phyloP scores from a whole-genome alignment of 768 basidiomycete genomes.

The Lentinula edodes region DNA sequence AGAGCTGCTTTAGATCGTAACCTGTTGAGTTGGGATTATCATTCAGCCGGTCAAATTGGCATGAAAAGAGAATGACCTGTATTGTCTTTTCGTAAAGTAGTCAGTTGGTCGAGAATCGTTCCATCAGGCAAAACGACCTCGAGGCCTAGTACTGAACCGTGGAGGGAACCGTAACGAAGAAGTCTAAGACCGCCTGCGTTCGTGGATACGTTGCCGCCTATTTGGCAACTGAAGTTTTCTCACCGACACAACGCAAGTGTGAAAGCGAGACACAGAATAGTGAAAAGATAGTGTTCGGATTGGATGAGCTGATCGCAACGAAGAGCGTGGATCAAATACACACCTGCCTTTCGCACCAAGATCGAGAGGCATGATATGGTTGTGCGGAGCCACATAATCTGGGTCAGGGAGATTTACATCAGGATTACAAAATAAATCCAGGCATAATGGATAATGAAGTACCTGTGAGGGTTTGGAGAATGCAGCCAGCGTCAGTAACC shows the following conservation, averaged over 20 bases:
- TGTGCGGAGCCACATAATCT: conserved; percentile 77
- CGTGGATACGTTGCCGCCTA: conserved; percentile 95
- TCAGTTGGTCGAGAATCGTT: conserved; percentile 81
- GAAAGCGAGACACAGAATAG: background rate
- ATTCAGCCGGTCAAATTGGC: background rate
- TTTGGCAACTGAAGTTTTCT: conserved; percentile 68
- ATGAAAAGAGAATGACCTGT: conserved; percentile 54
- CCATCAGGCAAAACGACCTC: conserved; percentile 96
- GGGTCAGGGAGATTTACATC: background rate
- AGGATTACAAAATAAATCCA: too few species aligned
- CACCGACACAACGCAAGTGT: conserved; percentile 1
- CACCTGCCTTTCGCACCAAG: conserved; percentile 95
- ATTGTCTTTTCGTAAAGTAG: conserved; percentile 94
- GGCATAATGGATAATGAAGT: background rate
- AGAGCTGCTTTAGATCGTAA: conserved; percentile 96
- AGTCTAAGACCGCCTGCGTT: conserved; percentile 97
- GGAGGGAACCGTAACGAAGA: conserved; percentile 90
- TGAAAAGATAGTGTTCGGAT: background rate
- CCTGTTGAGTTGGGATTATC: conserved; percentile 40
- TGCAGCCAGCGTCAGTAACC: conserved; percentile 91
- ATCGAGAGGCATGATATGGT: conserved; percentile 96
- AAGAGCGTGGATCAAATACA: background rate
- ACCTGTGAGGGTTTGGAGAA: conserved; percentile 75
- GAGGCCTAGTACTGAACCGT: conserved; percentile 90
- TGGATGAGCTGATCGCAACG: conserved; percentile 3